Conservation (phyloP, 805 yeast species). For the Candida michaelii region DNA sequence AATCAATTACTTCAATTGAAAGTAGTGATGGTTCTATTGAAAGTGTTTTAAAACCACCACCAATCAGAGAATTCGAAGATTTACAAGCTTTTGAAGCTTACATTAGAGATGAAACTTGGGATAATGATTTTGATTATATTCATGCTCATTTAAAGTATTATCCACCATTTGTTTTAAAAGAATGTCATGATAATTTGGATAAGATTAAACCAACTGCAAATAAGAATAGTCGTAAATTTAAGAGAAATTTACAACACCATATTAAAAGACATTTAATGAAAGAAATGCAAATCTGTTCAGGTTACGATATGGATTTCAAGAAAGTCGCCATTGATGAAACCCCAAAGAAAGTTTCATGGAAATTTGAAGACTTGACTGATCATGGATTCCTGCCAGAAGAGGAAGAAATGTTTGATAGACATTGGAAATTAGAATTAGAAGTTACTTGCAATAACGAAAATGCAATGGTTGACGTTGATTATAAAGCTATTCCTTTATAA, state of each 20-base stretch:
- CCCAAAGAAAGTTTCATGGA: conserved; percentile 59
- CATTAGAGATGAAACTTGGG: conserved; percentile 72
- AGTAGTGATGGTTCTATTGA: conserved; percentile 28
- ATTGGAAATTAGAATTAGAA: conserved; percentile 63
- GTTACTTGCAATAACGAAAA: conserved; percentile 66
- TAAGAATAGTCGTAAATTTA: conserved; percentile 68
- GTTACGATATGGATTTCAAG: conserved; percentile 54
- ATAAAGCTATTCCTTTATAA: conserved; percentile 50
- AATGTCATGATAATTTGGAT: conserved; percentile 67
- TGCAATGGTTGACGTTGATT: conserved; percentile 67
- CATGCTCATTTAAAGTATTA: conserved; percentile 66
- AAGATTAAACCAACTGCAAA: conserved; percentile 71
- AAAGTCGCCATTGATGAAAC: conserved; percentile 47
- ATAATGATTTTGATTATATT: conserved; percentile 67
- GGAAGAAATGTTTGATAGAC: conserved; percentile 48
- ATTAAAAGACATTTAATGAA: conserved; percentile 66
- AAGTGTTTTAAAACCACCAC: conserved; percentile 38
- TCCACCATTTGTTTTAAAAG: conserved; percentile 72
- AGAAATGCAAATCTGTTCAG: conserved; percentile 64
- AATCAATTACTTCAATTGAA: conserved; percentile 42
- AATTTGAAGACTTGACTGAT: conserved; percentile 55
- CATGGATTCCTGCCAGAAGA: conserved; percentile 53
- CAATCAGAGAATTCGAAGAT: conserved; percentile 56
- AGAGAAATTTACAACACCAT: conserved; percentile 74
- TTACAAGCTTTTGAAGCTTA: conserved; percentile 61